Evolutionary conservation across 1,284 basidiomycete species (phyloP).

Genomic region (Termitomyces sp.): DNA sequence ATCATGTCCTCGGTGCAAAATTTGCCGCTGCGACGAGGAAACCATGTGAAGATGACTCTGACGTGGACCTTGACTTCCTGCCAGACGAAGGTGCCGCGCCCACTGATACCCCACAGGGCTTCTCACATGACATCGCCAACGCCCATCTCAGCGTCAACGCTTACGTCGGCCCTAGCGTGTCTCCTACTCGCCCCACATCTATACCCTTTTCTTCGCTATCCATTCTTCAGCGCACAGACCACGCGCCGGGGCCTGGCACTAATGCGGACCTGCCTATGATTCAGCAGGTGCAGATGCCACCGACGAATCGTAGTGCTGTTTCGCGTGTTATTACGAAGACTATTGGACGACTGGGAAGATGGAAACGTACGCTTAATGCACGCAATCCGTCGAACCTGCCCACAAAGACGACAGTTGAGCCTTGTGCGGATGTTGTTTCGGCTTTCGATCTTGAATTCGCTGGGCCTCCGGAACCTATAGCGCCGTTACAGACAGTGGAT

Average conservation of each 20-base stretch:
- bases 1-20: constrained; percentile 51
- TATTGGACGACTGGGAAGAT: constrained; percentile 74
- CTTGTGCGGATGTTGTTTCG: constrained; percentile 47
- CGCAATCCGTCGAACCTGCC: constrained; percentile 24
- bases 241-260: constrained; percentile 29
- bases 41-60: constrained; percentile 50
- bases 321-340: constrained; percentile 78
- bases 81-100: constrained; percentile 35
- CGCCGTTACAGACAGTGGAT: constrained; percentile 8
- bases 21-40: constrained; percentile 57
- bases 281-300: constrained; percentile 37
- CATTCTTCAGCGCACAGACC: constrained; percentile 40
- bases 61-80: constrained; percentile 71
- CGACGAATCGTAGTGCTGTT: constrained; percentile 59
- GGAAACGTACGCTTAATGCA: constrained; percentile 72
- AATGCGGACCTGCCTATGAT: constrained; percentile 30
- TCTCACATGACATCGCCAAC: constrained; percentile 35
- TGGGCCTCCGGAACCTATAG: constrained; percentile 50
- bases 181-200: constrained; percentile 37
- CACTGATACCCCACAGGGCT: constrained; percentile 22
- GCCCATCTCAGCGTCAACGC: constrained; percentile 37
- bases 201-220: constrained; percentile 45
- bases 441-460: constrained; percentile 66
- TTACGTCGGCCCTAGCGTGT: constrained; percentile 29
- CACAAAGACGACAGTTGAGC: constrained; percentile 34